Evolutionary conservation across 176 grass and related monocot species (phyloP), one percentile per base, ranked within the genome.

Genomic region (Oryza longistaminata): DNA sequence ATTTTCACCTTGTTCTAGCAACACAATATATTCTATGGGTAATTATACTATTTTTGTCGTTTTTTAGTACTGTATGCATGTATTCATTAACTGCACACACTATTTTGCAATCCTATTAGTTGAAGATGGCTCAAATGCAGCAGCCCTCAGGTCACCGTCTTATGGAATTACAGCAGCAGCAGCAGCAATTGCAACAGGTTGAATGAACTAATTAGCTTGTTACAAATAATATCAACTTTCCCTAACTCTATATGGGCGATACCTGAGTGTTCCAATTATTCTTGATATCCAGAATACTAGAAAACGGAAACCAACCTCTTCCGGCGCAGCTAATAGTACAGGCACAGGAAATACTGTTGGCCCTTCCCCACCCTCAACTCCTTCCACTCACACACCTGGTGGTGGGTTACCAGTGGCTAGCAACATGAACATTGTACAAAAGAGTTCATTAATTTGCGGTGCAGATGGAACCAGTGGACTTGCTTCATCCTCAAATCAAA

Each of bases 291-390:
- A 95, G 91, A 92, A 88, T 80, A 81, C 72, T 82, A 95, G 96
- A 87, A 93, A 93, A 66, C 85, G 93, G 79, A 98, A 98, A 71
- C 88, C 96, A 62, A 95, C 93, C 77, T 93, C 93, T 83, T 98
- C 93, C 49, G 96, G 96, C 45, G 78, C 93, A 79, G 96, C 91
- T 77, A 95, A 95, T 88, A 99, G 93, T 74, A 94, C 91, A 77
- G 89, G 93, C 66, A 95, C 93, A 68, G 96, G 96, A 83, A 96
- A 96, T 83, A 91, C 93, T 29, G 84, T 88, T 74, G 91, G 88
- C 24, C 96, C 81, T 70, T 95, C 96, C 78, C 93, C 96, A 31
- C 91, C 96, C 64, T 98, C 96, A 84, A 95, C 96, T 82, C 96
- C 96, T 58, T 99, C 96, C 61, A 92, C 91, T 45, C 93, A 98